Base-by-base conservation (phyloP, 2,329 filamentous ascomycete genomes). In the Cladobotryum mycophilum region DNA sequence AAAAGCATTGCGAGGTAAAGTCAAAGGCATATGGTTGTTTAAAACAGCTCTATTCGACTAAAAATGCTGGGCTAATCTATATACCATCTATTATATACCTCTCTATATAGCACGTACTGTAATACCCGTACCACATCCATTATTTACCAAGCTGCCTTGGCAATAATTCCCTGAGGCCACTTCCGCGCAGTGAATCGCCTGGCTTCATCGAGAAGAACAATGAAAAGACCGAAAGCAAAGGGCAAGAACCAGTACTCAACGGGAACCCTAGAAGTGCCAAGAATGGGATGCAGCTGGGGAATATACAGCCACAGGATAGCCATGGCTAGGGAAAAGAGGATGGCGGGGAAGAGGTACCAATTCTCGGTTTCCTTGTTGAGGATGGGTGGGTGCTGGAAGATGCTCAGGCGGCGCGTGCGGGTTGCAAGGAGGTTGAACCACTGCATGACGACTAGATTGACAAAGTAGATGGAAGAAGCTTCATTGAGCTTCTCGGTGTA, bases 371-470 rank as follows among this genome's bases (percentile, higher is more conserved):
- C 63, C 58, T 75, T 78, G 63, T 85, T 85, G 65, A 85, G 82
- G 7, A 79, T 55, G 0, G 86, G 86, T 3, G 84, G 81, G 58
- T 90, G 86, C 61, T 88, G 83, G 64, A 91, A 82, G 56, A 91
- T 79, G 49, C 79, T 80, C 18, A 85, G 72, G 1, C 80, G 74
- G 1, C 83, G 74, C 1, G 81, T 91, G 14, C 86, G 76, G 5
- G 87, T 75, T 1, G 82, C 81, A 61, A 90, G 77, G 4, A 90
- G 72, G 62, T 86, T 88, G 73, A 89, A 89, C 74, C 83, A 84
- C 74, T 88, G 85, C 85, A 91, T 89, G 45, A 91, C 82, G 2
- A 92, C 87, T 18, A 92, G 71, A 53, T 84, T 91, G 57, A 90
- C 79, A 59, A 91, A 91, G 67, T 91, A 91, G 53, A 92, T 84